phyloP scores from a whole-genome alignment of 768 basidiomycete genomes.

The Calocybe gangraenosa region DNA sequence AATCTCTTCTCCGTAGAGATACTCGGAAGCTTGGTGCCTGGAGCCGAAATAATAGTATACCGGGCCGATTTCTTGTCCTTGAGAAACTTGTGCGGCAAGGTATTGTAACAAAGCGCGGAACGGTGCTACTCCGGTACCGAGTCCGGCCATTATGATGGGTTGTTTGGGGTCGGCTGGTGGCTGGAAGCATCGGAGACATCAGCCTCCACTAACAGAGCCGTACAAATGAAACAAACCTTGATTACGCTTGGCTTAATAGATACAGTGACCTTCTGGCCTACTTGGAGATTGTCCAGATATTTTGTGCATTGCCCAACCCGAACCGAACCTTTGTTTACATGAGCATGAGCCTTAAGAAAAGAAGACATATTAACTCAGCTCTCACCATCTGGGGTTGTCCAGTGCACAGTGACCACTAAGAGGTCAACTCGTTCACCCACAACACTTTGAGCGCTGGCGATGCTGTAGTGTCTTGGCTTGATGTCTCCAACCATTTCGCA shows the following conservation, averaged over 20 bases:
- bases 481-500: constrained; percentile 92
- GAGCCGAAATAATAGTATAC: constrained; percentile 99
- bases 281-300: constrained; percentile 79
- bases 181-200: constrained; percentile 30
- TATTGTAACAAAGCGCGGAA: constrained; percentile 99
- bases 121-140: constrained; percentile 97
- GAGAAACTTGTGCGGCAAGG: constrained; percentile 75
- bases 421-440: constrained; percentile 95
- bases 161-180: constrained; percentile 80
- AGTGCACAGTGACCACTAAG: constrained; percentile 94
- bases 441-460: constrained; percentile 92
- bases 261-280: constrained; percentile 93
- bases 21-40: constrained; percentile 92
- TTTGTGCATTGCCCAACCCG: constrained; percentile 95
- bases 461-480: constrained; percentile 97
- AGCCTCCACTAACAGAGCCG: constrained; percentile 5
- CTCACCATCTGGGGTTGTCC: constrained; percentile 81
- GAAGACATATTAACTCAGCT: constrained; percentile 3
- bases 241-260: constrained; percentile 99
- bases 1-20: constrained; percentile 94
- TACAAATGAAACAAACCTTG: constrained; percentile 58
- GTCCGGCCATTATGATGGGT: constrained; percentile 97
- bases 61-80: constrained; percentile 82
- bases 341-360: constrained; percentile 1
- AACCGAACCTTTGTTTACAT: constrained; percentile 46